Evolutionary conservation across 805 yeast species (phyloP).

Genomic region (Pichia nakasei): DNA sequence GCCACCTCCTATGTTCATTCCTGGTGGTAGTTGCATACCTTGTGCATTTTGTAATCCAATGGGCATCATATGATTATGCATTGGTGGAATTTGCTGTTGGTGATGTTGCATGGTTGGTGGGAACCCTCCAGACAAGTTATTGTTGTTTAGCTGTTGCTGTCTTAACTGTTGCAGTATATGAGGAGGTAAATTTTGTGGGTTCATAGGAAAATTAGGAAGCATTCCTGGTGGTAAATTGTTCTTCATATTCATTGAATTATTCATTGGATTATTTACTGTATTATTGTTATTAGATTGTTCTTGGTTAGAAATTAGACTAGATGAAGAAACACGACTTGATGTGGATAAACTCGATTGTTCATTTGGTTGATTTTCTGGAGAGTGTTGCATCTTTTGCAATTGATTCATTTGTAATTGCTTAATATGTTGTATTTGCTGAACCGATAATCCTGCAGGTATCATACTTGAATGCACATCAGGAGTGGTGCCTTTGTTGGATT

Average conservation of each 20-base stretch:
- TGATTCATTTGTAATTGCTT: not conserved
- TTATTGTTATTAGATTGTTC: too few species aligned
- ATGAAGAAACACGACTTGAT: too few species aligned
- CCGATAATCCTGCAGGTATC: not conserved
- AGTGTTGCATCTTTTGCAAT: not conserved
- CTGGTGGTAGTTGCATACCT: not conserved
- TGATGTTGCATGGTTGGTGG: not conserved
- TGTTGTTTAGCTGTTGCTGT: not conserved
- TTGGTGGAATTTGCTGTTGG: not conserved
- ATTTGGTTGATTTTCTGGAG: not conserved
- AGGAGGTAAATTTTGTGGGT: slow-evolving; percentile 2
- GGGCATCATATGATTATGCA: too few species aligned
- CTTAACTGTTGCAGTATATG: not conserved
- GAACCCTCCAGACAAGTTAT: too few species aligned
- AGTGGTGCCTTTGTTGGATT: not conserved
- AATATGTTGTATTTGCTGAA: not conserved
- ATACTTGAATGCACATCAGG: not conserved
- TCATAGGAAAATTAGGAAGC: not conserved
- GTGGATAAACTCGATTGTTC: not conserved
- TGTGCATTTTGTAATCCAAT: not conserved
- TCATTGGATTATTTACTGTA: too few species aligned
- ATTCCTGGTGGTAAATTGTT: not conserved
- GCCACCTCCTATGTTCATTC: not conserved
- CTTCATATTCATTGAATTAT: not conserved
- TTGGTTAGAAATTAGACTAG: too few species aligned